Base-by-base conservation (phyloP, 495 filamentous ascomycete species). In the Tuber aestivum region DNA sequence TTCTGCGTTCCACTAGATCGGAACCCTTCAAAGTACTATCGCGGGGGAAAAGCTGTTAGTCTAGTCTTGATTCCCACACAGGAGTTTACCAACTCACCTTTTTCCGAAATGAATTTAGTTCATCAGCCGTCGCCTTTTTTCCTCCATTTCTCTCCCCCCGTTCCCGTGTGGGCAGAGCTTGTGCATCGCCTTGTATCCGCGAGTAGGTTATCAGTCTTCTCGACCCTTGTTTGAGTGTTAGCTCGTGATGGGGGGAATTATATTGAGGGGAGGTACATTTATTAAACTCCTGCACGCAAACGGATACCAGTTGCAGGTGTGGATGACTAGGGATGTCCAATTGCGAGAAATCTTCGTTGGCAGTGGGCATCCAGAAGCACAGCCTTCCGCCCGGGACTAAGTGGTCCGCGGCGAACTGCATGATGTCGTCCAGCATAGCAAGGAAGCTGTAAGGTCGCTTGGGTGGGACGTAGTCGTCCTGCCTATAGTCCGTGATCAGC, bases 291-390 rank as follows among this genome's bases (percentile, higher is more conserved):
- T 99, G 95, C 48, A 92, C 90, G 80, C 93, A 96, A 41, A 94
- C 89, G 72, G 87, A 89, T 42, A 94, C 86, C n/a, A 95, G 83
- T 82, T 93, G 88, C 37, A 99, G 83, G 70, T 89, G 89, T 8
- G 91, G 91, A 83, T 97, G 93, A 72, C 86, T 88, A 2, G 95
- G 95, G 23, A 96, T 87, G 0, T 88, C 86, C 12, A 97, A 88
- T 80, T 94, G 92, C 16, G 88, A 86, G 41, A 88, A 88, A 73
- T 90, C 88, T 72, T 95, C 93, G 82, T 93, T 95, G 1, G 93
- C 90, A 2, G 94, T 97, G 0, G 95, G 95, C 94, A 98, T 97
- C 95, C 95, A 99, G 86, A 99, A 94, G 14, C 90, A 92, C 3
- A 99, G 81, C 69, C 95, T 86, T 0, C 94, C 96, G 76, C 89